A percentile compares a stretch with the other conserved stretches of the same genome.
These are phyloP conservation scores for Mycosarcoma mackinlayi DNA, from an alignment of 1,284 basidiomycete species.

Conservation along the genomic window DNA sequence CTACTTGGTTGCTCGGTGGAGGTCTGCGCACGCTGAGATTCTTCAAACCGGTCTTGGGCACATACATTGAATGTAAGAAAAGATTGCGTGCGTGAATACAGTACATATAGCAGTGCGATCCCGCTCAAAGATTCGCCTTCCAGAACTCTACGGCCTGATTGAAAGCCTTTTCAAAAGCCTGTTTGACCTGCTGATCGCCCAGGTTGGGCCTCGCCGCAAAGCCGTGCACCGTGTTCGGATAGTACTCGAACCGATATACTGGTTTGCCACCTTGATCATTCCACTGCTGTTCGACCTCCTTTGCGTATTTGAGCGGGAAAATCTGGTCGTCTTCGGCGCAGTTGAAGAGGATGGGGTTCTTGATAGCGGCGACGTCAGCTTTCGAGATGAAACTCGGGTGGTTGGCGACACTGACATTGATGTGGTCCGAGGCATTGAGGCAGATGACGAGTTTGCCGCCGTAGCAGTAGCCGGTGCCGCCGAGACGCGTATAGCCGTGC, in stretches of 20 bases:
- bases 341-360: conserved; percentile 73
- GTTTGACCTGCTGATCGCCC: conserved; percentile 71
- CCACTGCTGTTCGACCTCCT: conserved; percentile 71
- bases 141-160: conserved; percentile 18
- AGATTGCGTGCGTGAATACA: not conserved
- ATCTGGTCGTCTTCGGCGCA: conserved; percentile 74
- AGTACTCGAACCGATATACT: conserved; percentile 74
- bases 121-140: conserved; percentile 35
- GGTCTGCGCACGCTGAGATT: not conserved
- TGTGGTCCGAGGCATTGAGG: conserved; percentile 59
- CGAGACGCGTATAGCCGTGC: conserved; percentile 74
- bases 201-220: conserved; percentile 74
- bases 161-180: conserved; percentile 71
- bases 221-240: conserved; percentile 74
- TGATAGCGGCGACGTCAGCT: conserved; percentile 69
- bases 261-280: conserved; percentile 69
- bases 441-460: conserved; percentile 70
- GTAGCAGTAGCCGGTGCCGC: conserved; percentile 77
- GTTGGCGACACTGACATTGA: conserved; percentile 73
- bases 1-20: conserved; percentile 13
- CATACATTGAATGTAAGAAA: not conserved
- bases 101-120: not conserved
- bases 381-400: conserved; percentile 73
- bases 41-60: not conserved
- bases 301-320: conserved; percentile 70